phyloP scores from a whole-genome alignment of 1,139 yeast species.

The Candida tropicalis region DNA sequence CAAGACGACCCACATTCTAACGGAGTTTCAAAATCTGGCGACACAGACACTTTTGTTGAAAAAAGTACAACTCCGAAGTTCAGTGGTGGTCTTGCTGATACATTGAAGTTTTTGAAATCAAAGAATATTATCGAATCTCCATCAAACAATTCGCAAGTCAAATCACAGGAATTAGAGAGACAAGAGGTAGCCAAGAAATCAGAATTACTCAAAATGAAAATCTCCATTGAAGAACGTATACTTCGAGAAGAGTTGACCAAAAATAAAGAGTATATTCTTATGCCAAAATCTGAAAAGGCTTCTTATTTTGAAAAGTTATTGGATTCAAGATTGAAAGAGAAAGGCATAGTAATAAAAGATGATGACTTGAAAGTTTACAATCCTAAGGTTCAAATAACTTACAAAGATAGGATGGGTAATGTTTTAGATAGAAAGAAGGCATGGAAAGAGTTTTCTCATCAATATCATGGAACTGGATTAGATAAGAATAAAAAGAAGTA shows the following conservation, averaged over 20 bases:
- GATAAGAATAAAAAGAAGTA: conserved; percentile 14
- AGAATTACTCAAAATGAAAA: conserved; percentile 34
- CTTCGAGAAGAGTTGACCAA: conserved; percentile 42
- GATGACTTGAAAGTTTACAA: conserved; percentile 43
- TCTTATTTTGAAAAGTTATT: conserved; percentile 29
- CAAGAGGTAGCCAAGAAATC: conserved; percentile 34
- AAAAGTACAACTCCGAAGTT: conserved; percentile 24
- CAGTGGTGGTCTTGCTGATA: conserved; percentile 56
- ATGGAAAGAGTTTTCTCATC: conserved; percentile 80
- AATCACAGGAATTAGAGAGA: conserved; percentile 22
- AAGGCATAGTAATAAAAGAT: conserved; percentile 23
- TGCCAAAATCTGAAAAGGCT: conserved; percentile 34
- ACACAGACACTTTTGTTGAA: conserved; percentile 4
- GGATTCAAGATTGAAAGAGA: conserved; percentile 31
- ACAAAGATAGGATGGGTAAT: conserved; percentile 74
- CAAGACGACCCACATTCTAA: conserved; percentile 5
- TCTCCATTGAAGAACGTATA: conserved; percentile 41
- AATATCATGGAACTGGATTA: conserved; percentile 69
- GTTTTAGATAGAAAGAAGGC: conserved; percentile 74
- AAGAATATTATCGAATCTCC: conserved; percentile 36
- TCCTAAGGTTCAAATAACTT: conserved; percentile 66
- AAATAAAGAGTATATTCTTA: conserved; percentile 32
- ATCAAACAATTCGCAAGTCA: not conserved
- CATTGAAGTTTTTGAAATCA: conserved; percentile 55
- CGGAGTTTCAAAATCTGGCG: conserved; percentile 4